Evolutionary conservation across 2,329 filamentous ascomycete genomes (phyloP), one percentile per base, ranked within the genome.

Genomic region (Pezicula rhizophila): DNA sequence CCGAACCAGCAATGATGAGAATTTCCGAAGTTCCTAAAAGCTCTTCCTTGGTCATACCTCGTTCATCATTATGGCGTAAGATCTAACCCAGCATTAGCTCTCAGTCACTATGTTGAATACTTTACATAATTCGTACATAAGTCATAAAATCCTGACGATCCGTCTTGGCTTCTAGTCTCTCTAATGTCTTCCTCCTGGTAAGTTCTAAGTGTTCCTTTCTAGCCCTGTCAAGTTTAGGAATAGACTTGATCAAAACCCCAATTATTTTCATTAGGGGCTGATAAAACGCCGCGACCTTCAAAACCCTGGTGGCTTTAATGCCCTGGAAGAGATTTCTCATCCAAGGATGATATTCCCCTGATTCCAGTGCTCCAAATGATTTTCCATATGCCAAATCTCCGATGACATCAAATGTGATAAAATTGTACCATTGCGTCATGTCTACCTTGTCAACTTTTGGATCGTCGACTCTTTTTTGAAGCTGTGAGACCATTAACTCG

Each of bases 381-480:
- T 72, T 66, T 7, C 71, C 72, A 54, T 74, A 75, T 0, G 72
- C 67, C 49, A 76, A 64, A 53, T 75, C 72, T 17, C 70, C 70
- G 39, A 70, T 67, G 31, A 71, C 63, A 56, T 71, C 70, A 54
- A 73, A 71, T 2, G 69, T 65, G 6, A 64, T 57, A 50, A 64
- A 68, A 45, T 67, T 65, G 50, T 57, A 65, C 23, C 23, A 23
- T 2, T 23, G 23, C 6, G 23, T 23, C 23, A 23, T 23, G 23
- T 23, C 23, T 23, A 23, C 23, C 5, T 2, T 5, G 4, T 23
- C 23, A 23, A 23, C 23, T 23, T 5, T 23, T 23, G 23, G 23
- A 23, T 23, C 23, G 20, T 42, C 39, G 25, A 42, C 20, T 14
- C 3, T 25, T 12, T 42, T 20, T 25, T 23, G 14, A 8, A 42